Evolutionary conservation across 73 alveolate genomes (phyloP).

Genomic region (Symbiodinium pilosum): DNA sequence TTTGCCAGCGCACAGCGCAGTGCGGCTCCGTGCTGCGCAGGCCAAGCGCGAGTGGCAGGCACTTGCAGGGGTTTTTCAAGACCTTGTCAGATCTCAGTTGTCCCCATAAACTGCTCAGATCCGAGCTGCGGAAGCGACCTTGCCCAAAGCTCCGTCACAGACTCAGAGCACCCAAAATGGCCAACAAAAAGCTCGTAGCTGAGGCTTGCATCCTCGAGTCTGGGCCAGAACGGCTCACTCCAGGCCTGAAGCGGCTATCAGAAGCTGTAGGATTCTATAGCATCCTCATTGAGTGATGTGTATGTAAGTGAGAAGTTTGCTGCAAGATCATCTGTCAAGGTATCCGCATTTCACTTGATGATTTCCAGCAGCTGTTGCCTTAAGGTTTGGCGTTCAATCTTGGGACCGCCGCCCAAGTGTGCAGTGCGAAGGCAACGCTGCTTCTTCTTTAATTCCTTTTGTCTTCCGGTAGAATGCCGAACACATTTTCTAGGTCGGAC

Average conservation of each 20-base stretch:
- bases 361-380: no score
- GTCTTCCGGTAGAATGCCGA: not conserved
- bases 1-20: conserved; percentile 47
- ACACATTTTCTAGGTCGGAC: not conserved
- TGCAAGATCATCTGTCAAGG: no score
- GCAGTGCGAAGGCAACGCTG: conserved; percentile 16
- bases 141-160: conserved; percentile 27
- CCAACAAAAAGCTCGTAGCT: not conserved
- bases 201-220: conserved; percentile 3
- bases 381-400: conserved; percentile 54
- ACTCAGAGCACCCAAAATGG: not conserved
- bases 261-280: no score
- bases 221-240: not conserved
- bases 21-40: conserved; percentile 64
- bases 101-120: conserved; percentile 5
- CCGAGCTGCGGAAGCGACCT: conserved; percentile 70
- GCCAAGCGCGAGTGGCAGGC: conserved; percentile 93
- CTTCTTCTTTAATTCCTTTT: not conserved
- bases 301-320: no score
- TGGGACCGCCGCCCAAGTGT: conserved; percentile 50
- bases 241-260: not conserved
- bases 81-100: not conserved
- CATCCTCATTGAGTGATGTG: no score
- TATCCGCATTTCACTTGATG: no score
- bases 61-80: not conserved